phyloP scores from a whole-genome alignment of 2,329 filamentous ascomycete species.

The Bipolaris cookei region DNA sequence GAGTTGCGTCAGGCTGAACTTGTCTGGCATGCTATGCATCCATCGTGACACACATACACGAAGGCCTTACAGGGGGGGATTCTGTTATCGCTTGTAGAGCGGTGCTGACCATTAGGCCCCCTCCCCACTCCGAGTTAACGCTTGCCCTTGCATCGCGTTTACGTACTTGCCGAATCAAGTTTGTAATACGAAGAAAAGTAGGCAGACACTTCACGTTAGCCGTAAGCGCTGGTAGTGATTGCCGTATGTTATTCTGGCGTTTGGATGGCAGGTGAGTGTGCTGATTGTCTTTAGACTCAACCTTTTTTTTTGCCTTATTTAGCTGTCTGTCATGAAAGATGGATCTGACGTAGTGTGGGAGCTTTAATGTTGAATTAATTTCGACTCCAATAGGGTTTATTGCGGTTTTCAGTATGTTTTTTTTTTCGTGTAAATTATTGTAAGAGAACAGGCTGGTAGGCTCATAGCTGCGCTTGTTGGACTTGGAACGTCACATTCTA shows the following conservation, averaged over 20 bases:
- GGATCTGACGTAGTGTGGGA: too few relatives aligned
- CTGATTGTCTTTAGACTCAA: too few relatives aligned
- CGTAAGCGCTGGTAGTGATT: not conserved
- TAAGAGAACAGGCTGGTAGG: too few relatives aligned
- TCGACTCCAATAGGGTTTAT: too few relatives aligned
- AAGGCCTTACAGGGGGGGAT: not conserved
- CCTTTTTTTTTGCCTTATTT: too few relatives aligned
- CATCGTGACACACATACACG: not conserved
- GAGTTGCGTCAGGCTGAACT: not conserved
- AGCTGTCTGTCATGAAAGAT: too few relatives aligned
- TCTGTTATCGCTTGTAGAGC: not conserved
- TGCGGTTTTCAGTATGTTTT: too few relatives aligned
- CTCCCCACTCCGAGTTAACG: not conserved
- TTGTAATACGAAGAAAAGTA: not conserved
- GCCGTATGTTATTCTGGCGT: not conserved
- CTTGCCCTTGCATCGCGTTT: not conserved
- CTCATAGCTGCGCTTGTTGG: too few relatives aligned
- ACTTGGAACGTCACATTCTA: too few relatives aligned
- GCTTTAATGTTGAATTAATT: too few relatives aligned
- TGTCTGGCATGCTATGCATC: not conserved
- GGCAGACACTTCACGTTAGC: not conserved
- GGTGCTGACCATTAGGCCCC: not conserved
- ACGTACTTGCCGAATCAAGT: not conserved
- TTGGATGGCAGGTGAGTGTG: not conserved
- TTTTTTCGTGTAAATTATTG: too few relatives aligned